A percentile compares a stretch with the other conserved stretches of the same genome.
Evolutionary conservation across 2,329 filamentous ascomycete species (phyloP).

Genomic region (Nigrograna mackinnonii): DNA sequence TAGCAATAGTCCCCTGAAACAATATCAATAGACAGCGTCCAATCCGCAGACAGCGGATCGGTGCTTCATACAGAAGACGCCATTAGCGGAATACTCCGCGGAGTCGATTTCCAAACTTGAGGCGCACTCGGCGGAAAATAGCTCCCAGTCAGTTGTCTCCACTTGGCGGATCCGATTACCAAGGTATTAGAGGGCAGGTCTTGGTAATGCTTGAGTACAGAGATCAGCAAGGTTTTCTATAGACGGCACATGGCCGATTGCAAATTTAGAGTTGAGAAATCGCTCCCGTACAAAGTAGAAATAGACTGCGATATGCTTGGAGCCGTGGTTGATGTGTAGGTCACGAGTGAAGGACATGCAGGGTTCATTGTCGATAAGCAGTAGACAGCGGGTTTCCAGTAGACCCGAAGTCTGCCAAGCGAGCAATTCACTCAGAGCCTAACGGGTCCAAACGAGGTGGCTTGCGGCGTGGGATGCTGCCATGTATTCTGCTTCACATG

Average conservation of each 20-base stretch:
- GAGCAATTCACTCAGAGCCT: conserved; percentile 4
- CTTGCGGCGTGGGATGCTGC: conserved; percentile 6
- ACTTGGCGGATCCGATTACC: too few relatives aligned
- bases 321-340: background rate
- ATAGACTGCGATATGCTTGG: conserved; percentile 8
- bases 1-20: too few relatives aligned
- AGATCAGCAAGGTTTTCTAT: conserved; percentile 4
- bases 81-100: too few relatives aligned
- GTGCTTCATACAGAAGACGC: too few relatives aligned
- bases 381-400: too few relatives aligned
- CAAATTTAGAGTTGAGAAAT: background rate
- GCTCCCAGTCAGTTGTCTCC: too few relatives aligned
- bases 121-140: too few relatives aligned
- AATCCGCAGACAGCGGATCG: too few relatives aligned
- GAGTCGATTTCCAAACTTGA: too few relatives aligned
- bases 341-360: conserved; percentile 7
- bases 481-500: conserved; percentile 21
- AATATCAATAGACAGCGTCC: too few relatives aligned
- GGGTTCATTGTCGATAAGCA: conserved; percentile 6
- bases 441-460: conserved; percentile 6
- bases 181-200: too few relatives aligned
- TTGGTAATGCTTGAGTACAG: background rate
- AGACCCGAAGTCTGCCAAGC: too few relatives aligned
- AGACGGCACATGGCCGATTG: background rate
- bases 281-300: conserved; percentile 1